Conservation (phyloP, 768 basidiomycete species). For the Crassisporium funariophilum region DNA sequence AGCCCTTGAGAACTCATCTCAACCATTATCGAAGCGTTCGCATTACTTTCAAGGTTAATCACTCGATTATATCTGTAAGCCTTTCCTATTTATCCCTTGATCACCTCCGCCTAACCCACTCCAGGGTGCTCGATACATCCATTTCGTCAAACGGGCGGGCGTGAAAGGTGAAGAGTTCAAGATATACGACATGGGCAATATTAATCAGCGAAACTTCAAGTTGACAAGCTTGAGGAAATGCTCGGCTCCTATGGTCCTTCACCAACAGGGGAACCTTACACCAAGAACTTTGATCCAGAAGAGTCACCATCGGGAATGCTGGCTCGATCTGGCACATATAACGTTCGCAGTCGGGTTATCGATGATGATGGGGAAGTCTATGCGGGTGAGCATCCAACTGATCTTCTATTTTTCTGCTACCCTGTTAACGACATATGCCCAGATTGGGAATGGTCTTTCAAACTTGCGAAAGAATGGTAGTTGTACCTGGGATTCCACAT, state of each 20-base stretch:
- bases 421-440: not conserved
- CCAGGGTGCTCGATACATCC: conserved; percentile 83
- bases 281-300: conserved; percentile 76
- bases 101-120: conserved; percentile 1
- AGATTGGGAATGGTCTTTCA: conserved; percentile 93
- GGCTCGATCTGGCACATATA: conserved; percentile 80
- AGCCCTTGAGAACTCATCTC: not conserved
- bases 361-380: conserved; percentile 87
- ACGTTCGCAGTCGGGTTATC: conserved; percentile 77
- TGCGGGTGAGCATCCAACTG: conserved; percentile 58
- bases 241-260: conserved; percentile 89
- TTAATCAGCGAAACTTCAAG: no score
- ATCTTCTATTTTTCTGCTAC: not conserved
- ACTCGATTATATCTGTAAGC: conserved; percentile 81
- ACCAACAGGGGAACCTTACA: conserved; percentile 62
- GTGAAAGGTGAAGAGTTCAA: conserved; percentile 73
- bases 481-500: conserved; percentile 2
- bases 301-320: conserved; percentile 77
- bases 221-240: conserved; percentile 94
- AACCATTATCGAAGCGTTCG: conserved; percentile 55
- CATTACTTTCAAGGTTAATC: conserved; percentile 85
- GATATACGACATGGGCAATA: no score
- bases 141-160: conserved; percentile 82
- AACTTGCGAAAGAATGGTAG: conserved; percentile 90
- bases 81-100: conserved; percentile 12